These are phyloP conservation scores for Penicillium janthinellum DNA, from an alignment of 2,329 filamentous ascomycete genomes.

Conservation along the genomic window DNA sequence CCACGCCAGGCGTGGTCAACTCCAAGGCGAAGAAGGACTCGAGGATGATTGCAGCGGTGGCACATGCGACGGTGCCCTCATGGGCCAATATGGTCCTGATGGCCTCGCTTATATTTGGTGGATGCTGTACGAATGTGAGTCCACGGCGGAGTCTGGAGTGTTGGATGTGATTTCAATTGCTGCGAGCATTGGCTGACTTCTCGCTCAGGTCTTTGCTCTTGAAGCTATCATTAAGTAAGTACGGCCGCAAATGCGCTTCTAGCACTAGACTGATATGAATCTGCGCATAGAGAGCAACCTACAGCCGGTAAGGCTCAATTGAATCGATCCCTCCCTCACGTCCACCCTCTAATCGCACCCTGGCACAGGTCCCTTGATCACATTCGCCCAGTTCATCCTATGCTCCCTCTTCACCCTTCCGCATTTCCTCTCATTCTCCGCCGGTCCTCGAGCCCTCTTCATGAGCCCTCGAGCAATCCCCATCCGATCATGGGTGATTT, in stretches of 20 bases:
- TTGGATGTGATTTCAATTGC: not conserved
- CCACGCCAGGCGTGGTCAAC: not conserved
- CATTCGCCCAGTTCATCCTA: slow-evolving; percentile 85
- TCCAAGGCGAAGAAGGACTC: slow-evolving; percentile 11
- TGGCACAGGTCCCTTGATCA: slow-evolving; percentile 72
- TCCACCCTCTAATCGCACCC: not conserved
- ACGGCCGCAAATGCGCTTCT: not conserved
- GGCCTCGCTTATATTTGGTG: slow-evolving; percentile 87
- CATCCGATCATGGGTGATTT: slow-evolving; percentile 79
- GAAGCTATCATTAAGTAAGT: slow-evolving; percentile 91
- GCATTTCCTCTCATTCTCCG: slow-evolving; percentile 68
- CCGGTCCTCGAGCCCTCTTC: slow-evolving; percentile 66
- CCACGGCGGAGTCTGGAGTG: slow-evolving; percentile 5
- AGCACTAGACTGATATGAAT: not conserved
- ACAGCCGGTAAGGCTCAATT: slow-evolving; percentile 65
- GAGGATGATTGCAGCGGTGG: slow-evolving; percentile 32
- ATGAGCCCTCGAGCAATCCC: slow-evolving; percentile 78
- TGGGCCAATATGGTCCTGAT: slow-evolving; percentile 68
- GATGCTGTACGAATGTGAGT: slow-evolving; percentile 88
- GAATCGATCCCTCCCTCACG: not conserved
- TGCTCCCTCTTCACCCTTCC: slow-evolving; percentile 77
- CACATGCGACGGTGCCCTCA: slow-evolving; percentile 52
- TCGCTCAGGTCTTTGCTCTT: slow-evolving; percentile 79
- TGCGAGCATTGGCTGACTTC: slow-evolving; percentile 22
- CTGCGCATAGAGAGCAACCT: slow-evolving; percentile 68